A percentile compares a stretch with the other conserved stretches of the same genome.
phyloP scores from a whole-genome alignment of 192 early-diverging fungal genomes.

The Mortierella claussenii region DNA sequence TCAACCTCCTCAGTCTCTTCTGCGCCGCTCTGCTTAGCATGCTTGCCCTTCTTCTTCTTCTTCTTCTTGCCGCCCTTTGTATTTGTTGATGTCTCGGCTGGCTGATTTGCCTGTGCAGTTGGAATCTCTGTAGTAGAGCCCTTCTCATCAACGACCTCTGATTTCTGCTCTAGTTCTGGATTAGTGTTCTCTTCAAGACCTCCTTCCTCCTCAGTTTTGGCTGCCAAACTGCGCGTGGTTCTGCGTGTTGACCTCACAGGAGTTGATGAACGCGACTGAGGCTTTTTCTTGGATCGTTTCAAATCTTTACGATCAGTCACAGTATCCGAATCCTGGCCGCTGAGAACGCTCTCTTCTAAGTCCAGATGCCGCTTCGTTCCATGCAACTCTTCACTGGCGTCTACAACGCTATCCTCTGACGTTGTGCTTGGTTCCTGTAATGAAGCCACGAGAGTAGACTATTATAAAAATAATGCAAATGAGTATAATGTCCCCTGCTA shows the following conservation, averaged over 20 bases:
- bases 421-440: slow-evolving; percentile 4
- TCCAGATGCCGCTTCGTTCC: not conserved
- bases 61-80: slow-evolving; percentile 17
- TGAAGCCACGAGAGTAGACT: slow-evolving; percentile 12
- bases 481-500: not conserved
- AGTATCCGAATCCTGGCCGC: slow-evolving; percentile 19
- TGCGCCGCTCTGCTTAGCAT: slow-evolving; percentile 2
- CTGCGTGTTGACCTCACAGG: slow-evolving; percentile 17
- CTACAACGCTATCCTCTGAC: slow-evolving; percentile 12
- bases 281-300: slow-evolving; percentile 5
- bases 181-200: not conserved
- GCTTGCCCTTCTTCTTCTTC: slow-evolving; percentile 27
- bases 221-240: slow-evolving; percentile 21
- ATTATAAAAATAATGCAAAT: not conserved
- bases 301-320: slow-evolving; percentile 11
- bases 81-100: not conserved
- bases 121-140: not conserved
- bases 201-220: slow-evolving; percentile 7
- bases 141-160: not conserved
- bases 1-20: slow-evolving; percentile 13
- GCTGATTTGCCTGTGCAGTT: not conserved
- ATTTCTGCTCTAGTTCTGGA: not conserved
- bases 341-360: slow-evolving; percentile 11
- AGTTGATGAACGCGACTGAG: slow-evolving; percentile 14
- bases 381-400: not conserved